phyloP scores from a whole-genome alignment of 108 stramenopile genomes.

The Hondaea fermentalgiana region DNA sequence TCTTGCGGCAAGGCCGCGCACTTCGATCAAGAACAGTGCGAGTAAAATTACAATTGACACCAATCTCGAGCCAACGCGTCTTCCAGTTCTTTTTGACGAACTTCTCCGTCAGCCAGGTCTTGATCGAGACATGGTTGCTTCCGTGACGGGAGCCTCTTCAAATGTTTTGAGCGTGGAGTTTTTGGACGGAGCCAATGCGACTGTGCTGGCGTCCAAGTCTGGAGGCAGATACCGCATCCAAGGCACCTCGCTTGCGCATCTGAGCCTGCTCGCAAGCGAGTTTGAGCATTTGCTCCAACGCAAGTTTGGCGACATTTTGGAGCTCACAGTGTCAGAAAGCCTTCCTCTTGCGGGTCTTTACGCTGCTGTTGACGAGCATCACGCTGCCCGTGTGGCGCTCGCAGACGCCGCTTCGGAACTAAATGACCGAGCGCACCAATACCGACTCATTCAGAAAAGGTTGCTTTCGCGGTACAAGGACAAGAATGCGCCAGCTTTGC shows the following conservation, averaged over 20 bases:
- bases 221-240: constrained; percentile 45
- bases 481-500: constrained; percentile 39
- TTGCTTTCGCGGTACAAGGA: constrained; percentile 48
- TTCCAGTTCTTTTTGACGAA: constrained; percentile 40
- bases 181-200: constrained; percentile 28
- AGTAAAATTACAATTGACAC: constrained; percentile 37
- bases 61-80: constrained; percentile 19
- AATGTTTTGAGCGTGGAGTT: constrained; percentile 24
- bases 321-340: not conserved
- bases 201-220: constrained; percentile 43
- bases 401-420: constrained; percentile 17
- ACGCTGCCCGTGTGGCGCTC: not conserved
- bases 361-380: constrained; percentile 33
- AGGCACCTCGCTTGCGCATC: constrained; percentile 23
- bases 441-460: constrained; percentile 46
- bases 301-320: constrained; percentile 11
- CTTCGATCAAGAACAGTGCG: not conserved
- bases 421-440: constrained; percentile 40
- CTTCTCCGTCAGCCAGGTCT: constrained; percentile 21
- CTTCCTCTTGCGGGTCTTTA: constrained; percentile 39
- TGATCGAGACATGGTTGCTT: not conserved
- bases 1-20: not conserved
- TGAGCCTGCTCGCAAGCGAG: constrained; percentile 26
- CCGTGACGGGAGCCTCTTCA: not conserved
- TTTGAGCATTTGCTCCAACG: constrained; percentile 27